Evolutionary conservation across 805 yeast genomes (phyloP).

Genomic region (Hanseniaspora thailandica): DNA sequence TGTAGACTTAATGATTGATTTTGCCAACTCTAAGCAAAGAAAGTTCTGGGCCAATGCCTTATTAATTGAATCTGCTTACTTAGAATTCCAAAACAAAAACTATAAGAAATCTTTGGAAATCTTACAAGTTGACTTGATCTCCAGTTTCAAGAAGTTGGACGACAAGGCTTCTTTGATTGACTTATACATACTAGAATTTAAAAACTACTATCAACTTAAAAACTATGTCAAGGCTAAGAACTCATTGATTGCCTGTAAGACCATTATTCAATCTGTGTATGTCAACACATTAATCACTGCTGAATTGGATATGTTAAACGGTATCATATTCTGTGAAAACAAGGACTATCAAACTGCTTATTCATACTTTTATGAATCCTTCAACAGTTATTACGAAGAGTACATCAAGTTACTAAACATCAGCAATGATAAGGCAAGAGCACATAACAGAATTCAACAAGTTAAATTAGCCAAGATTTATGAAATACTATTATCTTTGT

Average conservation of each 20-base stretch:
- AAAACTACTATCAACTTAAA: conserved; percentile 81
- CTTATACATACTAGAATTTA: conserved; percentile 82
- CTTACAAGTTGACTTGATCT: conserved; percentile 57
- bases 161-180: conserved; percentile 92
- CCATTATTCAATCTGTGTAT: conserved; percentile 93
- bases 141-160: conserved; percentile 84
- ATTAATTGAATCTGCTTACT: conserved; percentile 68
- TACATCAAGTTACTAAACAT: not conserved
- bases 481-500: conserved; percentile 58
- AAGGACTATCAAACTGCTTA: conserved; percentile 92
- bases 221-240: conserved; percentile 87
- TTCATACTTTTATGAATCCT: conserved; percentile 89
- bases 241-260: conserved; percentile 85
- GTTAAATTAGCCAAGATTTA: conserved; percentile 32
- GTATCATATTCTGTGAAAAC: conserved; percentile 91
- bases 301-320: conserved; percentile 87
- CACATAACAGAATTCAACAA: conserved; percentile 22
- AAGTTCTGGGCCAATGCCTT: conserved; percentile 79
- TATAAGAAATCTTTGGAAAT: conserved; percentile 55
- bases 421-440: conserved; percentile 22
- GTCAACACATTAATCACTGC: conserved; percentile 92
- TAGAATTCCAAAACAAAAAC: conserved; percentile 52
- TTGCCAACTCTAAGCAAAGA: conserved; percentile 77
- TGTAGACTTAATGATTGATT: conserved; percentile 68
- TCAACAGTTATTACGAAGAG: conserved; percentile 64